These are phyloP conservation scores for Hondaea fermentalgiana DNA, from an alignment of 108 stramenopile species.

Conservation along the genomic window DNA sequence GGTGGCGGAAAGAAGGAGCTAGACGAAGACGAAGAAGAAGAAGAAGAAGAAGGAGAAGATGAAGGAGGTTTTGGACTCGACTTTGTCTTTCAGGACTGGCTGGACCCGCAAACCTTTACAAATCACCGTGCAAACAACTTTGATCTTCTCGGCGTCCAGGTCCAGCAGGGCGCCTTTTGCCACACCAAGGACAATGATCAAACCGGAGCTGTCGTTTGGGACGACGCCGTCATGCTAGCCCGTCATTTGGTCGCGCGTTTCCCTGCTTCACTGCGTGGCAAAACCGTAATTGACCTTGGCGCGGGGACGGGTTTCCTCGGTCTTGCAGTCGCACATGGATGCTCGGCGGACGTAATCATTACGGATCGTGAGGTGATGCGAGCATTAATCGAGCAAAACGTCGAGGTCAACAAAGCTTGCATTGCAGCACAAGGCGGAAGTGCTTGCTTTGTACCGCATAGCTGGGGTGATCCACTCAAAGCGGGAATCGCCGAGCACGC, in stretches of 20 bases:
- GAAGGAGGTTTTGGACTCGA: not conserved
- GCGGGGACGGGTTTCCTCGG: not conserved
- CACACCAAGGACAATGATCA: not conserved
- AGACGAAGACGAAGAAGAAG: not conserved
- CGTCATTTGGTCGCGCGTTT: not conserved
- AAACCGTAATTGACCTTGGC: not conserved
- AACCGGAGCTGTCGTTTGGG: conserved; percentile 6
- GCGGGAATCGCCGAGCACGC: not conserved
- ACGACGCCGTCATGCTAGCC: not conserved
- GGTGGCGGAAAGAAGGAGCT: no score
- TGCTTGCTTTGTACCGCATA: not conserved
- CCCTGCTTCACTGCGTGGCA: not conserved
- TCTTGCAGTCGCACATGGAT: not conserved
- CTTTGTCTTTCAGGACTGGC: conserved; percentile 11
- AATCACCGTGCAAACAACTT: not conserved
- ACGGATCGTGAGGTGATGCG: not conserved
- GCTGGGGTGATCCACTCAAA: not conserved
- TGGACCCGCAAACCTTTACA: not conserved
- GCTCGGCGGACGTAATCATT: not conserved
- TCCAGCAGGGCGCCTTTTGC: not conserved
- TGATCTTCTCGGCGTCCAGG: not conserved
- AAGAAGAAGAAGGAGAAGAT: not conserved
- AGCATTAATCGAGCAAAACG: not conserved
- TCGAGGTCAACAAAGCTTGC: not conserved
- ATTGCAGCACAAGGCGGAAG: not conserved